A percentile compares a stretch with the other conserved stretches of the same genome.
These are phyloP conservation scores for Hymenoscyphus repandus DNA, from an alignment of 2,329 filamentous ascomycete species.

Conservation along the genomic window DNA sequence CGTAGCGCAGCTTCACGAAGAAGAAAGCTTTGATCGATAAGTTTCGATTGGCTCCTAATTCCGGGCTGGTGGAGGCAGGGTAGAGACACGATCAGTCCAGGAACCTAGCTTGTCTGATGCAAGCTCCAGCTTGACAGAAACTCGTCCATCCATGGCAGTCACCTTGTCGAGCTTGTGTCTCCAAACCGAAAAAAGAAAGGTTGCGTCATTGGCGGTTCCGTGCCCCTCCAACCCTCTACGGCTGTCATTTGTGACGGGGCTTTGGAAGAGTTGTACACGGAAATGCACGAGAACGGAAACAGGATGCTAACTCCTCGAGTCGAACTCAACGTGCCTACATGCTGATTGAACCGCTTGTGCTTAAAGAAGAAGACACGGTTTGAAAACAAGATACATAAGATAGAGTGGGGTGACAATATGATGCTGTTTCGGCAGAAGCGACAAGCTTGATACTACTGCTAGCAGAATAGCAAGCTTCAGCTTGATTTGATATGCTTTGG, in stretches of 20 bases:
- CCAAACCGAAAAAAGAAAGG: slow-evolving; percentile 2
- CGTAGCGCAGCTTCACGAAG: not conserved
- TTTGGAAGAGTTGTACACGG: not conserved
- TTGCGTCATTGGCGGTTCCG: slow-evolving; percentile 9
- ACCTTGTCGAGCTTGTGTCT: not conserved
- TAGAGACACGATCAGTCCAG: not conserved
- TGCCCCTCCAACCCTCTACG: slow-evolving; percentile 1
- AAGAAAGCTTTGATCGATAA: not conserved
- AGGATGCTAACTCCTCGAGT: too few species aligned
- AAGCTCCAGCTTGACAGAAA: not conserved
- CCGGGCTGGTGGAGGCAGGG: not conserved
- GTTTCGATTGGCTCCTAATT: not conserved
- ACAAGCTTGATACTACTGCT: not conserved
- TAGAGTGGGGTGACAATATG: not conserved
- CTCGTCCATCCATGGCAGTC: not conserved
- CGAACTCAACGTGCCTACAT: not conserved
- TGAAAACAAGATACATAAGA: not conserved
- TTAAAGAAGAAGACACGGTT: not conserved
- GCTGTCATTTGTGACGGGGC: not conserved
- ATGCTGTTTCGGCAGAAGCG: not conserved
- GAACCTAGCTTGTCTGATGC: not conserved
- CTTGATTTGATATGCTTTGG: not conserved
- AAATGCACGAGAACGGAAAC: too few species aligned
- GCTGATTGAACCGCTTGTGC: not conserved
- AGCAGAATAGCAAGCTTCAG: not conserved